phyloP scores from a whole-genome alignment of 2,329 filamentous ascomycete species.

The Aspergillus sclerotialis region DNA sequence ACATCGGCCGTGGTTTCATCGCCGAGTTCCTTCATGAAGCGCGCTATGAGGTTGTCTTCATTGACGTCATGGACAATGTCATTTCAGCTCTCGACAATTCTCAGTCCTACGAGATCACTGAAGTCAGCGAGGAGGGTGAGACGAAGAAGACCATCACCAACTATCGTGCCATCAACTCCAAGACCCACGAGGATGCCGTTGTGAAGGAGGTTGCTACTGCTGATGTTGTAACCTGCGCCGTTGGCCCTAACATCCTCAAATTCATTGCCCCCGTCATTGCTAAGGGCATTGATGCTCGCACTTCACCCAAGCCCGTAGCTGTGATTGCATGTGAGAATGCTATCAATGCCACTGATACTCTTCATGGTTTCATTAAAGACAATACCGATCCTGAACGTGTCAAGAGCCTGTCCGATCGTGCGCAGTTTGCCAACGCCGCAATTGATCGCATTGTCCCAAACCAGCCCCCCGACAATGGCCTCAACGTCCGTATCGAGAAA shows the following conservation, averaged over 20 bases:
- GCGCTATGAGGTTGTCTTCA: slow-evolving; percentile 91
- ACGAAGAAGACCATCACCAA: slow-evolving; percentile 78
- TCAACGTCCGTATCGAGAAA: slow-evolving; percentile 93
- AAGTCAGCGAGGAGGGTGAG: slow-evolving; percentile 80
- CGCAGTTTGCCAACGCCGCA: slow-evolving; percentile 91
- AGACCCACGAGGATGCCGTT: slow-evolving; percentile 71
- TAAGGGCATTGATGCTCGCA: slow-evolving; percentile 78
- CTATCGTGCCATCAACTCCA: slow-evolving; percentile 95
- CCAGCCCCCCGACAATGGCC: slow-evolving; percentile 69
- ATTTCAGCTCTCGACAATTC: slow-evolving; percentile 72
- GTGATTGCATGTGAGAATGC: slow-evolving; percentile 98
- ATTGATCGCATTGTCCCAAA: slow-evolving; percentile 97
- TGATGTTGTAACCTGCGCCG: slow-evolving; percentile 91
- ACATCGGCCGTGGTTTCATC: slow-evolving; percentile 81
- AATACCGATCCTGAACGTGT: slow-evolving; percentile 65
- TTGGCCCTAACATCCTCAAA: slow-evolving; percentile 91
- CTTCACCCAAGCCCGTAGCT: slow-evolving; percentile 61
- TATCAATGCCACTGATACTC: slow-evolving; percentile 85
- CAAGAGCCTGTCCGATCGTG: slow-evolving; percentile 62
- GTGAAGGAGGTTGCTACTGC: slow-evolving; percentile 79
- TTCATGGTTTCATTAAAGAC: slow-evolving; percentile 72
- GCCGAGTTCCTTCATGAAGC: slow-evolving; percentile 91
- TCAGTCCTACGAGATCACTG: slow-evolving; percentile 81
- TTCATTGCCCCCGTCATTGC: slow-evolving; percentile 95
- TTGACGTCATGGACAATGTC: slow-evolving; percentile 81